Evolutionary conservation across 306 rosid genomes (phyloP).

Genomic region (Cyamopsis tetragonoloba): DNA sequence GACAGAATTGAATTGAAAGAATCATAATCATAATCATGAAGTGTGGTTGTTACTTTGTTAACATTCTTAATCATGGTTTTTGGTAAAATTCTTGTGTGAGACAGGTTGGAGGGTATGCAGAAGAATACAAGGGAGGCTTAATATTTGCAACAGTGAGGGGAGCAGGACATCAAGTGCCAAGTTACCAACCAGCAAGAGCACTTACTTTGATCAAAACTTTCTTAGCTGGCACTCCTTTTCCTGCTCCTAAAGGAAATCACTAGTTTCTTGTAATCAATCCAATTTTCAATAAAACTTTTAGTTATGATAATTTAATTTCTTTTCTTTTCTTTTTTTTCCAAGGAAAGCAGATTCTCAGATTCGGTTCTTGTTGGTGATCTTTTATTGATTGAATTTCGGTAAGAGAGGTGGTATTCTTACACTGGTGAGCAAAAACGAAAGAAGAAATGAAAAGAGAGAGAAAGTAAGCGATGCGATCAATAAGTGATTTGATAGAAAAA

Average conservation of each 20-base stretch:
- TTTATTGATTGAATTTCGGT: constrained; percentile 20
- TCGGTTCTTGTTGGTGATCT: not conserved
- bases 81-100: not conserved
- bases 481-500: no score
- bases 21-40: constrained; percentile 2
- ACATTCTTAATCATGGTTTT: not conserved
- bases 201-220: constrained; percentile 62
- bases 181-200: constrained; percentile 78
- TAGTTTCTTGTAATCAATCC: constrained; percentile 11
- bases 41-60: not conserved
- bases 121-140: constrained; percentile 56
- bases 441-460: no score
- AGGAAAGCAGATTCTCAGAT: constrained; percentile 15
- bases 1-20: not conserved
- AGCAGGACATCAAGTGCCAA: constrained; percentile 96
- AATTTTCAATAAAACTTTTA: not conserved
- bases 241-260: constrained; percentile 29
- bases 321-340: not conserved
- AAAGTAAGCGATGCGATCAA: no score
- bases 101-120: constrained; percentile 72
- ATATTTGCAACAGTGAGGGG: constrained; percentile 75
- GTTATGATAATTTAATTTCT: not conserved
- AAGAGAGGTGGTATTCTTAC: no score
- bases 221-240: constrained; percentile 62
- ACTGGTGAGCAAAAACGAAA: no score